A percentile compares a stretch with the other conserved stretches of the same genome.
Evolutionary conservation across 2,329 filamentous ascomycete genomes (phyloP).

Genomic region (Camillea tinctor): DNA sequence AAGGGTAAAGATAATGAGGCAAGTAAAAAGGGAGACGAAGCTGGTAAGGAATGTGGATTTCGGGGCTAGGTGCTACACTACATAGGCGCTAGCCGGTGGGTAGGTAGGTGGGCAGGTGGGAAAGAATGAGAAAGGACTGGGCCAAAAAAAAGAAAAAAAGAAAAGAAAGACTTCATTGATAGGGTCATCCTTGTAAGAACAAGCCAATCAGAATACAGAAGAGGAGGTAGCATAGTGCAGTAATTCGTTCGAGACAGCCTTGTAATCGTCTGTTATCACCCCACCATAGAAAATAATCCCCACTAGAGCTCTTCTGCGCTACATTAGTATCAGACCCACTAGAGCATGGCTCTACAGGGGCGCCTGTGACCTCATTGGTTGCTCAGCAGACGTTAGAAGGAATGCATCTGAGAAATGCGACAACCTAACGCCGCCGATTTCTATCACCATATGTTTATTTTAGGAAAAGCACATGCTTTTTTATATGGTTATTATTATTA

Average conservation of each 20-base stretch:
- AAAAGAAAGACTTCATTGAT: no score
- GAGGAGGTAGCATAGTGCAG: not conserved
- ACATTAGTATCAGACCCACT: not conserved
- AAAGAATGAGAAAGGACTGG: no score
- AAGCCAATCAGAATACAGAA: not conserved
- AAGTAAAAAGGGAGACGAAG: no score
- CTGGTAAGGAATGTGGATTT: not conserved
- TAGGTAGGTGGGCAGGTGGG: no score
- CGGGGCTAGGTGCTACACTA: no score
- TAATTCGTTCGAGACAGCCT: not conserved
- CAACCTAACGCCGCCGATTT: no score
- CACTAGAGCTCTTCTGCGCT: conserved; percentile 1
- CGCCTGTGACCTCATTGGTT: not conserved
- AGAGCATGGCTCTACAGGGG: conserved; percentile 8
- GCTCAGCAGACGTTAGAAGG: not conserved
- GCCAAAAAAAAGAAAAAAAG: not conserved
- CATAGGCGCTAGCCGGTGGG: no score
- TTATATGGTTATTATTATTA: no score
- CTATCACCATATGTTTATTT: not conserved
- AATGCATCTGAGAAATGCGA: not conserved
- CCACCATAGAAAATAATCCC: not conserved
- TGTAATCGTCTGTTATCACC: conserved; percentile 1
- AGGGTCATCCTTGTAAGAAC: not conserved
- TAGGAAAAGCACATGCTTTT: not conserved
- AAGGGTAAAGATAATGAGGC: not conserved